phyloP scores from a whole-genome alignment of 495 filamentous ascomycete species.

The Talaromyces nanjingensis region DNA sequence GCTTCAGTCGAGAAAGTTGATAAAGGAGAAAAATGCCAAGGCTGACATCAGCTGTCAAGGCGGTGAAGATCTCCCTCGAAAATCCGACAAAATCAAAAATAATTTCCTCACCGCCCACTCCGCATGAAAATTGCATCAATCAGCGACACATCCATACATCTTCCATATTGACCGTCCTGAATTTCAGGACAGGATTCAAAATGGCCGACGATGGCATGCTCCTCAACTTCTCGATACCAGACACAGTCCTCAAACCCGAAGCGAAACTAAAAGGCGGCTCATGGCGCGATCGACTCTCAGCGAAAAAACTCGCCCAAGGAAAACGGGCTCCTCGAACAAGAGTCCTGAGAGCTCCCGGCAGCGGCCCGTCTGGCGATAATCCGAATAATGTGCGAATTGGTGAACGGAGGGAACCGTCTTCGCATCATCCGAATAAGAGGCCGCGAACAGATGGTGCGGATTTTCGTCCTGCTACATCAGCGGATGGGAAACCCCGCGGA shows the following conservation, averaged over 20 bases:
- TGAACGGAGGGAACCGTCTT: slow-evolving; percentile 14
- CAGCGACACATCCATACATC: background rate
- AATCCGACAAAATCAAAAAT: slow-evolving; percentile 2
- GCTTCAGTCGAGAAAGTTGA: background rate
- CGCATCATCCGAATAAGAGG: slow-evolving; percentile 34
- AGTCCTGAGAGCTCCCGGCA: slow-evolving; percentile 15
- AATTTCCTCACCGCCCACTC: slow-evolving; percentile 5
- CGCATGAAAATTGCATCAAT: background rate
- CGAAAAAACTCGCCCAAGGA: slow-evolving; percentile 62
- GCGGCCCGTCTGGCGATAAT: slow-evolving; percentile 20
- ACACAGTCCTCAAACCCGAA: slow-evolving; percentile 50
- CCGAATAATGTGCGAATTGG: slow-evolving; percentile 30
- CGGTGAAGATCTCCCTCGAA: background rate
- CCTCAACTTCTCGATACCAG: slow-evolving; percentile 77
- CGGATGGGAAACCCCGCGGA: slow-evolving; percentile 5
- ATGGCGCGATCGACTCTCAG: slow-evolving; percentile 81
- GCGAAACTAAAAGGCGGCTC: slow-evolving; percentile 77
- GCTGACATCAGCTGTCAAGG: background rate
- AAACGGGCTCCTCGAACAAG: slow-evolving; percentile 15
- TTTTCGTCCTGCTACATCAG: slow-evolving; percentile 7
- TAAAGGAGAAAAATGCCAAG: background rate
- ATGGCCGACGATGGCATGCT: slow-evolving; percentile 97
- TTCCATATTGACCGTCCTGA: background rate
- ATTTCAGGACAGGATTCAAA: slow-evolving; percentile 3
- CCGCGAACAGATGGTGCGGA: slow-evolving; percentile 25